A percentile compares a stretch with the other conserved stretches of the same genome.
phyloP scores from a whole-genome alignment of 139 green algal genomes.

The Coccomyxa sp. region DNA sequence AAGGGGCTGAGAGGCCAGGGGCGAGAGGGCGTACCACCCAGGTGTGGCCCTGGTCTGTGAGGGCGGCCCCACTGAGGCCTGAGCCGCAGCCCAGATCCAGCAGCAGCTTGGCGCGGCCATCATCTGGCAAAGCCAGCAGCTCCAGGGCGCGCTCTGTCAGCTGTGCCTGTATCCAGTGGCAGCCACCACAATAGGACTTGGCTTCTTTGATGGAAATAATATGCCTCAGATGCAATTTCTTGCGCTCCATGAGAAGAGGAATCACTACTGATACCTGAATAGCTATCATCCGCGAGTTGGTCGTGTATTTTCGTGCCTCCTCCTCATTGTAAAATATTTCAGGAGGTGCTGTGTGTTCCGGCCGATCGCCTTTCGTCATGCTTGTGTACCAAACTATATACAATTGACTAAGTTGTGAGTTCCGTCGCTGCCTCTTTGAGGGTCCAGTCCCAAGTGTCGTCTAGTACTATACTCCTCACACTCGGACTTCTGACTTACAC shows the following conservation, averaged over 20 bases:
- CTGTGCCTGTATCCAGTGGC: slow-evolving; percentile 33
- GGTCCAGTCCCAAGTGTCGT: no score
- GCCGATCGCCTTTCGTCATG: slow-evolving; percentile 52
- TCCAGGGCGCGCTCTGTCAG: slow-evolving; percentile 90
- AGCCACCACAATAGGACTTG: background rate
- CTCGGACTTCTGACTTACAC: no score
- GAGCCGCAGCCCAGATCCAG: slow-evolving; percentile 96
- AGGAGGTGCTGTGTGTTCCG: slow-evolving; percentile 84
- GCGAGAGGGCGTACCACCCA: slow-evolving; percentile 73
- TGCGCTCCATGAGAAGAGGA: background rate
- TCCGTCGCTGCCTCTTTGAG: no score
- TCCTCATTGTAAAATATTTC: slow-evolving; percentile 96
- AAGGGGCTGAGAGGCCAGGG: no score
- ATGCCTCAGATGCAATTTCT: background rate
- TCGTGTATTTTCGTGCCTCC: slow-evolving; percentile 95
- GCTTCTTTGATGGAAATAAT: background rate
- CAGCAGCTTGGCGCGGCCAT: slow-evolving; percentile 74
- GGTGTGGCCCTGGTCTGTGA: slow-evolving; percentile 61
- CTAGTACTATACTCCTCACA: no score
- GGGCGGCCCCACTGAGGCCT: slow-evolving; percentile 73
- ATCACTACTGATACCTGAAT: slow-evolving; percentile 67
- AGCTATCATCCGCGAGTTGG: slow-evolving; percentile 79
- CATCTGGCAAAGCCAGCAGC: slow-evolving; percentile 86
- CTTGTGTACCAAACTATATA: background rate
- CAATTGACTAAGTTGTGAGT: background rate